Evolutionary conservation across 2,329 filamentous ascomycete genomes (phyloP), one percentile per base, ranked within the genome.

Genomic region (Aspergillus tubingensis): DNA sequence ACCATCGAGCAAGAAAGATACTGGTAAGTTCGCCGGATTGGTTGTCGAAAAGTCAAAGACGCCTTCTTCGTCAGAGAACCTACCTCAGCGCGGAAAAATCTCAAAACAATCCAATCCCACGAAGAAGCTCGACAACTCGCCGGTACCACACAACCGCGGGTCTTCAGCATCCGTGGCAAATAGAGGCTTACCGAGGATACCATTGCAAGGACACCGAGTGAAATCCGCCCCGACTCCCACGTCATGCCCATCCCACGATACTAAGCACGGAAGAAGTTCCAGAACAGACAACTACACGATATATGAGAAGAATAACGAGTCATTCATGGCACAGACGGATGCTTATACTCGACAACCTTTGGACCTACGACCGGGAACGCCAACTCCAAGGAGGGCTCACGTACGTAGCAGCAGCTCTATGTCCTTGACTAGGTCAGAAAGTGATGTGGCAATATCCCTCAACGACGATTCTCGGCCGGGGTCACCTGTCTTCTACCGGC

Each of bases 391-490:
- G 41, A 72, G 76, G 47, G 72, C 74, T 8, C 78, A 79, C 70
- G 70, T 79, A 19, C 76, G 75, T 59, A 79, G 77, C 60, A 79
- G 73, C 58, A 80, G 76, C 56, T 77, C 76, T 8, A 57, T 81
- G 63, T 78, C 78, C 10, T 64, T 77, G 50, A 73, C 75, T n/a
- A 74, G 70, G 55, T 79, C 77, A 5, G 79, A 81, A 57, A 68
- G 74, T 58, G 78, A 79, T 51, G 68, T 74, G 23, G 70, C 71
- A 25, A 48, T 76, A 0, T 69, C 73, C 21, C 66, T 72, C 2
- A 71, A 70, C 55, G 69, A 68, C 41, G 71, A 73, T 54, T 65
- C 65, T 38, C 72, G 67, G 11, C 70, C 68, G 27, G 63, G 65
- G 21, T 76, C 76, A 7, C 68, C 73, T 5, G 53, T 65, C 27